Percentiles rank a stretch among this genome's conserved stretches.
Conservation (phyloP, 768 basidiomycete species). For the Phylloporus rhodoxanthus region DNA sequence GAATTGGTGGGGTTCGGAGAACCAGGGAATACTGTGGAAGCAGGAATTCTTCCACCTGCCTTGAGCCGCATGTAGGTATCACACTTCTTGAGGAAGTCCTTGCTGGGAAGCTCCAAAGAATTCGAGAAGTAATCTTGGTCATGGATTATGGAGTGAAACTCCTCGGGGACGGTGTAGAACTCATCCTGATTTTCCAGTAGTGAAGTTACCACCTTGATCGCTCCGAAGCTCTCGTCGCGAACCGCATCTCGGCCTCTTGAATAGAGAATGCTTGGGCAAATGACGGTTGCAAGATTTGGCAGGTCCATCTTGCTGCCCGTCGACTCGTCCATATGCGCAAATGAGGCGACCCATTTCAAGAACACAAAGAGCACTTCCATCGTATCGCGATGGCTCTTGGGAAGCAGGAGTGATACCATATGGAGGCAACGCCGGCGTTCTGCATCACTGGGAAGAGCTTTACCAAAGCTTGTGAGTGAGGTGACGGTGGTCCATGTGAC, state of each 20-base stretch:
- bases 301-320: slow-evolving; percentile 99
- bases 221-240: slow-evolving; percentile 87
- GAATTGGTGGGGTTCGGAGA: slow-evolving; percentile 22
- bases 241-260: slow-evolving; percentile 79
- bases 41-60: slow-evolving; percentile 47
- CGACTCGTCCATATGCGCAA: slow-evolving; percentile 95
- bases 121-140: slow-evolving; percentile 91
- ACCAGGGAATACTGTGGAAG: slow-evolving; percentile 24
- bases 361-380: slow-evolving; percentile 98
- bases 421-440: slow-evolving; percentile 84
- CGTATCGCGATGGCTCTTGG: slow-evolving; percentile 92
- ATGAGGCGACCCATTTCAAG: slow-evolving; percentile 98
- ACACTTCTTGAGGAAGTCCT: slow-evolving; percentile 94
- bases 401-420: slow-evolving; percentile 78
- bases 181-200: slow-evolving; percentile 92
- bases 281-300: slow-evolving; percentile 91
- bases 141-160: slow-evolving; percentile 78
- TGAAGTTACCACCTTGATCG: slow-evolving; percentile 79
- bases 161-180: slow-evolving; percentile 89
- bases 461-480: slow-evolving; percentile 10
- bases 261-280: slow-evolving; percentile 96
- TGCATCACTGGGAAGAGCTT: slow-evolving; percentile 66
- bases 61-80: slow-evolving; percentile 82
- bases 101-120: slow-evolving; percentile 82
- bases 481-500: not conserved